phyloP scores from a whole-genome alignment of 2,329 filamentous ascomycete species.

The Gliomastix tumulicola region DNA sequence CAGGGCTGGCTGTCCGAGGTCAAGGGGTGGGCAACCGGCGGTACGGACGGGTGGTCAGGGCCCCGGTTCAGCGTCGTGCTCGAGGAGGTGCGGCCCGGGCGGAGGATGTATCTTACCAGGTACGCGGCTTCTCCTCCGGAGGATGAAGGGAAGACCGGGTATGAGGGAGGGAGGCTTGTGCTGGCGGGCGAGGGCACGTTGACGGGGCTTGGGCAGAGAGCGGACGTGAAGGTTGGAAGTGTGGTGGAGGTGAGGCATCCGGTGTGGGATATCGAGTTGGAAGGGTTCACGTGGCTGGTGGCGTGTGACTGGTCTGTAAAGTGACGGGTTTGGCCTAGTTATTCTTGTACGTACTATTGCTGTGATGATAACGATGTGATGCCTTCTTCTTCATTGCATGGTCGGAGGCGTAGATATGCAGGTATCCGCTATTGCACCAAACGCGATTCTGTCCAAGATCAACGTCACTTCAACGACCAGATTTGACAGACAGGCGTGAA shows the following conservation, averaged over 20 bases:
- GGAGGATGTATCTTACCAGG: constrained; percentile 24
- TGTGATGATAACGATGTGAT: too few species aligned
- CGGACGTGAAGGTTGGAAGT: constrained; percentile 17
- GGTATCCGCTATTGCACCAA: constrained; percentile 24
- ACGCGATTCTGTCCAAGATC: constrained; percentile 14
- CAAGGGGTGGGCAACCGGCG: constrained; percentile 25
- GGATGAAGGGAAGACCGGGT: too few species aligned
- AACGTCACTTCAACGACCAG: background rate
- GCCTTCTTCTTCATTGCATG: background rate
- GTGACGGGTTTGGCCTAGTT: too few species aligned
- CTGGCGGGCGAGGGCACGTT: constrained; percentile 28
- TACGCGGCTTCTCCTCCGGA: too few species aligned
- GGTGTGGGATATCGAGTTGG: constrained; percentile 27
- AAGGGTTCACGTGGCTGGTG: constrained; percentile 25
- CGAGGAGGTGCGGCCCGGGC: constrained; percentile 19
- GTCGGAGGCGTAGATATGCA: constrained; percentile 15
- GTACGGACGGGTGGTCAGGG: constrained; percentile 5
- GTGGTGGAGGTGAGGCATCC: constrained; percentile 24
- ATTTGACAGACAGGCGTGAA: too few species aligned
- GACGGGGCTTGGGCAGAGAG: constrained; percentile 23
- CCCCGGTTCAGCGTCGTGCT: constrained; percentile 16
- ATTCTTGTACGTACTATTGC: background rate
- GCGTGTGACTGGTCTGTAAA: constrained; percentile 27
- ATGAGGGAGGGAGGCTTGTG: constrained; percentile 15
- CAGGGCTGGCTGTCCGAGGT: constrained; percentile 34